Percentiles rank a stretch among this genome's conserved stretches.
Conservation (phyloP, 1,139 yeast species). For the Pichia terricola region DNA sequence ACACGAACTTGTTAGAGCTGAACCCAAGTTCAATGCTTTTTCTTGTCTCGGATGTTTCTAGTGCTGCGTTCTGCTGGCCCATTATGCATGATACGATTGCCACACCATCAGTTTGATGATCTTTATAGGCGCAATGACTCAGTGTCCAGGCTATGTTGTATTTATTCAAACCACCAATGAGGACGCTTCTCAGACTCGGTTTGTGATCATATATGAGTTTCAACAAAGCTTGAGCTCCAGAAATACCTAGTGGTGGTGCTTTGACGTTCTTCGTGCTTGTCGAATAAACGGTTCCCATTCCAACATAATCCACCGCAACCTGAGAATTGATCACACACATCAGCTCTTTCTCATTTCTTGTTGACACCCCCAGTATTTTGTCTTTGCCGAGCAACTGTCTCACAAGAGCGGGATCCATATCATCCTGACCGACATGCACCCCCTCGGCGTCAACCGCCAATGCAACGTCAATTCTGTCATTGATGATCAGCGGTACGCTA, state of each 20-base stretch:
- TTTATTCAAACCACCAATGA: constrained; percentile 80
- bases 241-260: constrained; percentile 51
- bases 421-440: constrained; percentile 91
- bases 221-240: constrained; percentile 52
- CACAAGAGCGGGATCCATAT: constrained; percentile 59
- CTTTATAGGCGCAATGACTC: constrained; percentile 39
- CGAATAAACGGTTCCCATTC: constrained; percentile 74
- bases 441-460: constrained; percentile 76
- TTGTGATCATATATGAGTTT: constrained; percentile 34
- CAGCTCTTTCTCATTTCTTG: constrained; percentile 52
- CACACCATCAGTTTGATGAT: constrained; percentile 57
- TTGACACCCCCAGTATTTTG: constrained; percentile 76
- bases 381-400: constrained; percentile 59
- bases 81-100: constrained; percentile 84
- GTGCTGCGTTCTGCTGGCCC: constrained; percentile 52
- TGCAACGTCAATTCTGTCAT: constrained; percentile 85
- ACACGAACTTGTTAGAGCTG: not conserved
- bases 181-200: constrained; percentile 48
- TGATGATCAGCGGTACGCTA: constrained; percentile 72
- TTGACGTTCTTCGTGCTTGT: constrained; percentile 59
- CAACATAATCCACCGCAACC: constrained; percentile 56
- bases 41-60: constrained; percentile 7
- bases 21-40: constrained; percentile 8
- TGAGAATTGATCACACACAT: constrained; percentile 41
- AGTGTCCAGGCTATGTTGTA: constrained; percentile 51